A percentile compares a stretch with the other conserved stretches of the same genome.
Evolutionary conservation across 2,329 filamentous ascomycete genomes (phyloP).

Genomic region (Calonectria naviculata): DNA sequence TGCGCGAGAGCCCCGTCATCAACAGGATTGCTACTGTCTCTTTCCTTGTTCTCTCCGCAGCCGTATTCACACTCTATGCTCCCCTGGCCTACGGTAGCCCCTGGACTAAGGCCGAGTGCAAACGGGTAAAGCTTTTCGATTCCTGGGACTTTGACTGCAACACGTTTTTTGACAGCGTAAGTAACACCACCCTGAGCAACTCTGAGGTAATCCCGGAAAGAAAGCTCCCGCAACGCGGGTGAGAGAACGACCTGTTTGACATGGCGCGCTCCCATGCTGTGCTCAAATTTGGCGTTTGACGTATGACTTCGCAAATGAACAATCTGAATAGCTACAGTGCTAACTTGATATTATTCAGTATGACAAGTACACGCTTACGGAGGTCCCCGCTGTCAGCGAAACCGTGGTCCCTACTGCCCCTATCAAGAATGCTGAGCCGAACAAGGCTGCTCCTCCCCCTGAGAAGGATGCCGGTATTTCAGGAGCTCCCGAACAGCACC

Average conservation of each 20-base stretch:
- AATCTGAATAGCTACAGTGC: not conserved
- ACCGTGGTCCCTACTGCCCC: constrained; percentile 44
- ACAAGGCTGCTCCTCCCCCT: constrained; percentile 37
- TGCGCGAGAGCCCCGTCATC: constrained; percentile 74
- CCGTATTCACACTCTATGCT: constrained; percentile 85
- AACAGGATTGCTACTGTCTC: constrained; percentile 79
- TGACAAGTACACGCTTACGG: constrained; percentile 55
- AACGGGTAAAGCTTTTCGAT: constrained; percentile 84
- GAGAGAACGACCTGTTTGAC: constrained; percentile 16
- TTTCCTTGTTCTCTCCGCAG: constrained; percentile 80
- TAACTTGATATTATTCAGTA: constrained; percentile 53
- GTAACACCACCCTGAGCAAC: constrained; percentile 63
- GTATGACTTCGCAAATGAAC: constrained; percentile 4
- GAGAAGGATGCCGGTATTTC: constrained; percentile 54
- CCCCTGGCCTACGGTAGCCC: constrained; percentile 92
- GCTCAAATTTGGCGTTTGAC: constrained; percentile 16
- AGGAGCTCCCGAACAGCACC: constrained; percentile 60
- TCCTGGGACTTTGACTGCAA: constrained; percentile 99
- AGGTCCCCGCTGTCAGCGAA: constrained; percentile 34
- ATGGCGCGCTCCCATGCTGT: constrained; percentile 14
- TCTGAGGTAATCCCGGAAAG: constrained; percentile 48
- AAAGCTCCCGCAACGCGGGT: constrained; percentile 42
- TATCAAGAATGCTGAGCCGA: constrained; percentile 38
- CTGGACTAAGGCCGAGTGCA: constrained; percentile 93
- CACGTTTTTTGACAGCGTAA: constrained; percentile 87